Evolutionary conservation across 352 stramenopile species (phyloP), one percentile per base, ranked within the genome.

Genomic region (Phytophthora sansomeana): DNA sequence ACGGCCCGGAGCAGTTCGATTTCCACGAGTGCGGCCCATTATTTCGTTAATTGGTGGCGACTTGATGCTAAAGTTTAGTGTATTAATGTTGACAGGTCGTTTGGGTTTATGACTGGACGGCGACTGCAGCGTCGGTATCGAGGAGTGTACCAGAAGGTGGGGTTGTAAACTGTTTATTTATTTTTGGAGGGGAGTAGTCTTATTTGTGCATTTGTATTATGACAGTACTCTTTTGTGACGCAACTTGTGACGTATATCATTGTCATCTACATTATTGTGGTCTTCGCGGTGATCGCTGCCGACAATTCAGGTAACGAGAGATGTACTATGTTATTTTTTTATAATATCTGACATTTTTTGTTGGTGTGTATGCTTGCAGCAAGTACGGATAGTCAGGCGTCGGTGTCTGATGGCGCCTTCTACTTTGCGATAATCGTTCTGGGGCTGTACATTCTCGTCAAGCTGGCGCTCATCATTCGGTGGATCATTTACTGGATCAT

Each of bases 401-500:
- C 67, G 1, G 58, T 71, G 10, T 81, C 75, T 0, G 67, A 87
- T 47, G 72, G 75, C 13, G 26, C 87, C n/a, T 91, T 91, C 59
- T 78, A 83, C 39, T 68, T 86, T 32, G 63, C 75, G 8, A 19
- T 80, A 1, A 66, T 87, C 24, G 30, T 87, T 5, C 30, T 90
- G 2, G 69, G 73, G 2, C 56, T 91, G 35, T 92, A 93, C 57
- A 41, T 93, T 26, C 77, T 95, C 16, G 82, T 90, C 1, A 75
- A 89, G 46, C 63, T 96, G 33, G 75, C 84, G 16, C 51, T 96
- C 42, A 69, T 97, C 21, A 85, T 94, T 43, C 85, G 86, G 46
- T 95, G 90, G 87, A 67, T 96, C 44, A 71, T 97, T 24, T 97
- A 95, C 67, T 95, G 80, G 78, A 75, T 93, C 28, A 73, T 96